Evolutionary conservation across 1,284 basidiomycete genomes (phyloP).

Genomic region (Anthracocystis setariae): DNA sequence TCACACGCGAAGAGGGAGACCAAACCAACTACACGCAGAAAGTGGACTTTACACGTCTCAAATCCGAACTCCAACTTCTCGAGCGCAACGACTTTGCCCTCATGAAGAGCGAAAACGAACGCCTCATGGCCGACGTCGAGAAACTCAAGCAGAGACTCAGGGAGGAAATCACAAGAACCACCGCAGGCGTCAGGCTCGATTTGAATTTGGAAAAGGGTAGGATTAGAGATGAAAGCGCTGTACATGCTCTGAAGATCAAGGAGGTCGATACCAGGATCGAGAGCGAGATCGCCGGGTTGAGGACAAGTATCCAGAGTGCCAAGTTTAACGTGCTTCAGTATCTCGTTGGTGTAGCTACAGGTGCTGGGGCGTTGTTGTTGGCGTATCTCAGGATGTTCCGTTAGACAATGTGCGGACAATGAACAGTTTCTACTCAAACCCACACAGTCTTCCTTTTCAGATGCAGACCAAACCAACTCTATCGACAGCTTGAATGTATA

Average conservation of each 20-base stretch:
- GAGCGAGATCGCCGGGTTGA: slow-evolving; percentile 89
- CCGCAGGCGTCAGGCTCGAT: slow-evolving; percentile 92
- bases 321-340: slow-evolving; percentile 74
- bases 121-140: slow-evolving; percentile 89
- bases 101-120: slow-evolving; percentile 94
- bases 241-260: slow-evolving; percentile 95
- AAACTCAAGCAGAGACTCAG: slow-evolving; percentile 93
- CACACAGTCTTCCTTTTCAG: neutral
- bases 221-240: slow-evolving; percentile 90
- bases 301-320: slow-evolving; percentile 89
- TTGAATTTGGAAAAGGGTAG: slow-evolving; percentile 94
- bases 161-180: slow-evolving; percentile 83
- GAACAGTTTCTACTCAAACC: neutral
- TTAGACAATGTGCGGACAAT: slow-evolving; percentile 31
- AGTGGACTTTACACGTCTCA: slow-evolving; percentile 95
- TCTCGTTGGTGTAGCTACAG: slow-evolving; percentile 74
- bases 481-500: no score
- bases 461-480: no score
- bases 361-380: slow-evolving; percentile 85
- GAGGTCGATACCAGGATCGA: slow-evolving; percentile 98
- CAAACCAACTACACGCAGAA: slow-evolving; percentile 65
- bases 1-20: slow-evolving; percentile 64
- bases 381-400: slow-evolving; percentile 76
- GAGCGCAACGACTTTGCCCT: slow-evolving; percentile 97
- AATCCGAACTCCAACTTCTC: slow-evolving; percentile 93